These are phyloP conservation scores for Kodamaea kakaduensis DNA, from an alignment of 805 yeast genomes.

Conservation along the genomic window DNA sequence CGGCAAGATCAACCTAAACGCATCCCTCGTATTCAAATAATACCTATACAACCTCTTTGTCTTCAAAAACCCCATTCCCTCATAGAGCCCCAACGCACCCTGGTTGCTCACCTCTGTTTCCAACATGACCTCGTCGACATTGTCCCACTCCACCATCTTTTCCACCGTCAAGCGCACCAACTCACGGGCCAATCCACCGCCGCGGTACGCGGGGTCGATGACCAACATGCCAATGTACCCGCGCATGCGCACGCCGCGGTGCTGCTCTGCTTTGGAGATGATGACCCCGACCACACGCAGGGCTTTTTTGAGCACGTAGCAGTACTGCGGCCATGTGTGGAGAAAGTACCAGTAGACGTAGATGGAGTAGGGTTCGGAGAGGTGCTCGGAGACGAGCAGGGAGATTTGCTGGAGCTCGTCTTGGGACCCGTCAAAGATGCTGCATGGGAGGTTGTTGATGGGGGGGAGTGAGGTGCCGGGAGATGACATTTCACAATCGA, in stretches of 20 bases:
- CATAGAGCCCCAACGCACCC: conserved; percentile 68
- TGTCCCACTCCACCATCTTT: conserved; percentile 53
- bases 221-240: conserved; percentile 98
- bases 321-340: conserved; percentile 85
- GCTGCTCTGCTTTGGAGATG: conserved; percentile 76
- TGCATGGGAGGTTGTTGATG: conserved; percentile 19
- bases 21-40: conserved; percentile 90
- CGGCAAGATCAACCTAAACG: conserved; percentile 82
- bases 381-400: conserved; percentile 60
- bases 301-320: conserved; percentile 52
- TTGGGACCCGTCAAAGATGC: conserved; percentile 20
- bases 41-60: conserved; percentile 77
- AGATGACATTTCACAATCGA: no score
- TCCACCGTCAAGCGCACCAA: conserved; percentile 61
- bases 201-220: conserved; percentile 66
- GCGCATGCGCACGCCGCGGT: conserved; percentile 65
- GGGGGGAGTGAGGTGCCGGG: neutral
- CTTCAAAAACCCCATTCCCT: conserved; percentile 70
- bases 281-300: conserved; percentile 69
- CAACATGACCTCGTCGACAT: conserved; percentile 85
- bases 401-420: conserved; percentile 49
- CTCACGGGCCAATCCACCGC: conserved; percentile 75
- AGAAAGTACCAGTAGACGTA: conserved; percentile 90
- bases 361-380: conserved; percentile 91
- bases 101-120: conserved; percentile 85